Evolutionary conservation across 2,329 filamentous ascomycete genomes (phyloP), one percentile per base, ranked within the genome.

Genomic region (Tolypocladium capitatum): DNA sequence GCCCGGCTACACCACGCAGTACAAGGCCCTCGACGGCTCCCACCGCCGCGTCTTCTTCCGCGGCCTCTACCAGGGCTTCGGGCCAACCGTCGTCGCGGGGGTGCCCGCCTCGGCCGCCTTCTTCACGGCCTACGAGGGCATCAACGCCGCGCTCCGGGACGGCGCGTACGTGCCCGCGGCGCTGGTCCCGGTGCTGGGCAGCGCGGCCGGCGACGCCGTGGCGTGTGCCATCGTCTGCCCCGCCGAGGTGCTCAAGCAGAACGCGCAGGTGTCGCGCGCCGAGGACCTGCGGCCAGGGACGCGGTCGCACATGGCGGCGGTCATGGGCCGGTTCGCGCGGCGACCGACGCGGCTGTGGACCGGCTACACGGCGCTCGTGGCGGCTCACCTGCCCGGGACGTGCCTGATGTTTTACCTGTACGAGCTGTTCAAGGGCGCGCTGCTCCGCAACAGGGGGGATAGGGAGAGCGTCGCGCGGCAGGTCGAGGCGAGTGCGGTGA

Each of bases 211-310:
- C 2, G 51, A 53, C 21, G 44, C 51, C 13, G 52, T 52, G 18
- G 47, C 46, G 34, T 54, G 52, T 28, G 53, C 51, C 33, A 53
- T 55, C 1, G 47, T 48, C 42, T 52, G 51, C 13, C 53, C 53
- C 4, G 53, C 53, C 16, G 53, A 55, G 42, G 52, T 55, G 13
- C 20, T 54, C 33, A 55, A 55, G 44, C 53, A 55, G 49, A 55
- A 55, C 18, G 53, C 53, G 18, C 53, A 55, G 42, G 48, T 55
- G 6, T 46, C 44, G n/a, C 31, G n/a, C 28, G 44, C 33, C 30
- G 43, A 35, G 18, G 21, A 31, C 3, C 30, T 42, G 43, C 24
- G 21, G 20, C 35, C 46, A 16, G 46, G 36, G 3, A 44, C 21
- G 43, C 36, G 36, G 13, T 40, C 36, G 36, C 36, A 40, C 36